phyloP scores from a whole-genome alignment of 371 early-diverging fungal genomes.

The Neoconidiobolus thromboides region DNA sequence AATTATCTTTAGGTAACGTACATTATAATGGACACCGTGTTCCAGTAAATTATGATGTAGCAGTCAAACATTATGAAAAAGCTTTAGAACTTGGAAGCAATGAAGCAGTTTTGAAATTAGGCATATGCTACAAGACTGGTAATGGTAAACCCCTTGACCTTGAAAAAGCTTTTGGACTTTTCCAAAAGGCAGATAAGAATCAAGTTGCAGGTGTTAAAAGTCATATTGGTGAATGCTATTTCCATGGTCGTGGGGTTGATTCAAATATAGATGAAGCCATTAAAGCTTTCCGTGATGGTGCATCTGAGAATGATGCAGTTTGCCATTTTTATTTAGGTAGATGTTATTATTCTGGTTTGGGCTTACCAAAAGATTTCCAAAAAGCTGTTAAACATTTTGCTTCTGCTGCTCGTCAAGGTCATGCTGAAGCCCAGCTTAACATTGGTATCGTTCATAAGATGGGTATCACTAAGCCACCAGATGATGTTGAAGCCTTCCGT shows the following conservation, averaged over 20 bases:
- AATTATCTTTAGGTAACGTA: constrained; percentile 45
- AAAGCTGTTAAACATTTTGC: constrained; percentile 10
- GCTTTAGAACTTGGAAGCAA: constrained; percentile 58
- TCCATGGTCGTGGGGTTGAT: neutral
- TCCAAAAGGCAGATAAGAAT: neutral
- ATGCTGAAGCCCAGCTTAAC: constrained; percentile 43
- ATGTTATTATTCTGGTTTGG: constrained; percentile 10
- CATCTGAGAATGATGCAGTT: constrained; percentile 10
- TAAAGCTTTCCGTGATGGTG: neutral
- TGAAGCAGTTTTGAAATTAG: constrained; percentile 31
- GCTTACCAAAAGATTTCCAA: constrained; percentile 6
- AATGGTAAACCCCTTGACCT: neutral
- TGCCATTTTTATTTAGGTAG: constrained; percentile 11
- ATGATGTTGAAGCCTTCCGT: constrained; percentile 39
- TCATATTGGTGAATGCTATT: constrained; percentile 3
- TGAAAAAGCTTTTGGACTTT: constrained; percentile 2
- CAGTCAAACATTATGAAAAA: constrained; percentile 54
- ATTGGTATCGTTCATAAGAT: constrained; percentile 61
- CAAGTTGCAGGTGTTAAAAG: neutral
- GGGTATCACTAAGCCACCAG: constrained; percentile 41
- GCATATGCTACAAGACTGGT: constrained; percentile 2
- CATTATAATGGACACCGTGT: constrained; percentile 54
- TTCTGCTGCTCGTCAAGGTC: constrained; percentile 22
- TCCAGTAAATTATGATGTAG: constrained; percentile 39
- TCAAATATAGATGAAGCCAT: constrained; percentile 4